A percentile compares a stretch with the other conserved stretches of the same genome.
phyloP scores from a whole-genome alignment of 345 rosid species.

The Iberis pinnata region DNA sequence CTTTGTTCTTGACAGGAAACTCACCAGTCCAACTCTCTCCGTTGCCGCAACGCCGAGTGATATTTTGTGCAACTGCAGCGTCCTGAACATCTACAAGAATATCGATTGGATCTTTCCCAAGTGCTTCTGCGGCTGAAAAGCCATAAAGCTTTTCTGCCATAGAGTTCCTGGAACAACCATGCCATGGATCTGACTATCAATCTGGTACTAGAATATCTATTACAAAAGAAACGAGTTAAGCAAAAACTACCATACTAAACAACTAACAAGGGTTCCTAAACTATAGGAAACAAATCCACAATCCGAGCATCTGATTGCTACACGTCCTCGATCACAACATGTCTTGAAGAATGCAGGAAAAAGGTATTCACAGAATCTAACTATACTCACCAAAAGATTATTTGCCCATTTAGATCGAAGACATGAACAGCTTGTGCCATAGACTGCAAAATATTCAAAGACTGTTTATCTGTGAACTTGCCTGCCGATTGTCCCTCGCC shows the following conservation, averaged over 20 bases:
- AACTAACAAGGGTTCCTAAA: slow-evolving; percentile 15
- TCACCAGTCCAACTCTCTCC: slow-evolving; percentile 91
- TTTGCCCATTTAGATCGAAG: slow-evolving; percentile 51
- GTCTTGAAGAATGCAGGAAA: not conserved
- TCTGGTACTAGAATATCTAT: not conserved
- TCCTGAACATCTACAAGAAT: slow-evolving; percentile 60
- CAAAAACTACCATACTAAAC: not conserved
- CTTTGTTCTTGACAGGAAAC: slow-evolving; percentile 77
- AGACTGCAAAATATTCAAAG: slow-evolving; percentile 86
- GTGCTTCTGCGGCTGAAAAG: slow-evolving; percentile 68
- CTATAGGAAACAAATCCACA: slow-evolving; percentile 10
- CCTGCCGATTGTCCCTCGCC: slow-evolving; percentile 45
- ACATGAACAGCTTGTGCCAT: slow-evolving; percentile 97
- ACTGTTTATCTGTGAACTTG: slow-evolving; percentile 72
- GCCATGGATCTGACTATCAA: slow-evolving; percentile 18
- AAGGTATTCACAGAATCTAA: slow-evolving; percentile 1
- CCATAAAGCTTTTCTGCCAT: slow-evolving; percentile 84
- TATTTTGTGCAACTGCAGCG: slow-evolving; percentile 40
- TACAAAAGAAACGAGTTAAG: not conserved
- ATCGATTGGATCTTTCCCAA: slow-evolving; percentile 59
- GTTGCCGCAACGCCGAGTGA: slow-evolving; percentile 38
- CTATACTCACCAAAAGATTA: slow-evolving; percentile 81
- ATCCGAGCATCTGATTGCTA: not conserved
- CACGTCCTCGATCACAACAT: slow-evolving; percentile 1
- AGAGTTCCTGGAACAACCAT: slow-evolving; percentile 58